Percentiles rank a stretch among this genome's conserved stretches.
phyloP scores from a whole-genome alignment of 352 stramenopile genomes.

The Pythium graminicola region DNA sequence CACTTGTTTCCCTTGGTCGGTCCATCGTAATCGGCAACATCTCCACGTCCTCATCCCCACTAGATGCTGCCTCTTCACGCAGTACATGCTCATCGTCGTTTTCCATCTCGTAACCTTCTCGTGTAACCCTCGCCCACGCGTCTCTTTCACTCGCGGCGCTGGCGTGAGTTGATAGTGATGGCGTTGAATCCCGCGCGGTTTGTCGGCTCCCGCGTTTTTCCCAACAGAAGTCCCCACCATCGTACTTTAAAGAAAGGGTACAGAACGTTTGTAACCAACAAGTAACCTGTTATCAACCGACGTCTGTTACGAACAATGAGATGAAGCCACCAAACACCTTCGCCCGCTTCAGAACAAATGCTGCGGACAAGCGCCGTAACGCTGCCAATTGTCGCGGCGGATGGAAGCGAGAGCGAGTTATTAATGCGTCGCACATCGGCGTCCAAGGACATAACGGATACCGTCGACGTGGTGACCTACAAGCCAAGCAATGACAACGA shows the following conservation, averaged over 20 bases:
- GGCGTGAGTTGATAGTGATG: background rate
- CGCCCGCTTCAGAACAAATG: slow-evolving; percentile 7
- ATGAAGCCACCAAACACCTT: slow-evolving; percentile 6
- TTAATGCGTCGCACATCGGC: slow-evolving; percentile 1
- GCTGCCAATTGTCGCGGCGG: slow-evolving; percentile 11
- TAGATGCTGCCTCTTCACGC: slow-evolving; percentile 1
- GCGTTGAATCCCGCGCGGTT: slow-evolving; percentile 13
- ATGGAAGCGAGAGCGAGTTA: background rate
- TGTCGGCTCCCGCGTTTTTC: slow-evolving; percentile 19
- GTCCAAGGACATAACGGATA: background rate
- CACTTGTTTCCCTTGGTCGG: too few relatives aligned
- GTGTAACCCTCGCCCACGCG: background rate
- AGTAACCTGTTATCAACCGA: background rate
- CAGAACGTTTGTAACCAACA: slow-evolving; percentile 8
- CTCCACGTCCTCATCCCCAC: slow-evolving; percentile 1
- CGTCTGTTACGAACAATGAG: too few relatives aligned
- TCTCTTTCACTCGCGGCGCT: background rate
- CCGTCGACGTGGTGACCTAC: background rate
- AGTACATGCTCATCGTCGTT: slow-evolving; percentile 6
- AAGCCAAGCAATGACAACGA: slow-evolving; percentile 6
- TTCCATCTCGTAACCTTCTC: slow-evolving; percentile 2
- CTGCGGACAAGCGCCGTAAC: slow-evolving; percentile 7
- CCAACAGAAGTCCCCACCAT: slow-evolving; percentile 3
- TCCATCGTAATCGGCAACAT: background rate
- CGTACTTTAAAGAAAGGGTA: slow-evolving; percentile 14